Evolutionary conservation across 2,329 filamentous ascomycete species (phyloP).

Genomic region (Simplicillium sp.): DNA sequence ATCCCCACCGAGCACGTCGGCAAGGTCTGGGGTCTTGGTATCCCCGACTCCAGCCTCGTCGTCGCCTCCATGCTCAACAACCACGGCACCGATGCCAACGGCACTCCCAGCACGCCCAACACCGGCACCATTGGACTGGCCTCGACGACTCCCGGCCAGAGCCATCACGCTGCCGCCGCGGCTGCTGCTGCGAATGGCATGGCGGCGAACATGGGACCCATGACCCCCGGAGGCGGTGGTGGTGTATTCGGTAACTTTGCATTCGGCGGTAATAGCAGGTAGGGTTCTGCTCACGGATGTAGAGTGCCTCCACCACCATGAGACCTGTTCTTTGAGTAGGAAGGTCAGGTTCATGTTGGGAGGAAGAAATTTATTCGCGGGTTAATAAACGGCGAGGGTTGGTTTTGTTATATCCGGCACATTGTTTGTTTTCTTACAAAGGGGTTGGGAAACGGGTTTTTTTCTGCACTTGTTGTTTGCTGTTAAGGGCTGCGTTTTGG

Average conservation of each 20-base stretch:
- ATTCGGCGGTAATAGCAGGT: slow-evolving; percentile 33
- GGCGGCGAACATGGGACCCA: slow-evolving; percentile 49
- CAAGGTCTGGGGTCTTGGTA: slow-evolving; percentile 88
- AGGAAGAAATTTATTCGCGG: too few relatives aligned
- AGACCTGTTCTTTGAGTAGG: too few relatives aligned
- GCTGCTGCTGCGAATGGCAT: slow-evolving; percentile 30
- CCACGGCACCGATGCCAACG: slow-evolving; percentile 26
- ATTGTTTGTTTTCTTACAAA: too few relatives aligned
- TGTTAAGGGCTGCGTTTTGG: slow-evolving; percentile 1
- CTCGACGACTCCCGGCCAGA: slow-evolving; percentile 37
- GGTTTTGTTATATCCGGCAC: too few relatives aligned
- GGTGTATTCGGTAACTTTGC: slow-evolving; percentile 70
- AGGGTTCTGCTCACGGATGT: slow-evolving; percentile 5
- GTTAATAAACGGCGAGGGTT: too few relatives aligned
- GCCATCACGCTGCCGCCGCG: slow-evolving; percentile 33
- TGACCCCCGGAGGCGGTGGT: slow-evolving; percentile 69
- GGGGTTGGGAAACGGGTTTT: too few relatives aligned
- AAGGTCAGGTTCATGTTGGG: too few relatives aligned
- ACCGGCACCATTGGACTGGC: slow-evolving; percentile 46
- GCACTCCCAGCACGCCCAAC: slow-evolving; percentile 57
- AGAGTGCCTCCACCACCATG: too few relatives aligned
- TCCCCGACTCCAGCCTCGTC: slow-evolving; percentile 47
- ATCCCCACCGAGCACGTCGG: slow-evolving; percentile 77
- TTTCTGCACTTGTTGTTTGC: too few relatives aligned
- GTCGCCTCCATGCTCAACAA: slow-evolving; percentile 24